phyloP scores from a whole-genome alignment of 225 moss, liverwort and hornwort species.

The Pseudisothecium myosuroides region DNA sequence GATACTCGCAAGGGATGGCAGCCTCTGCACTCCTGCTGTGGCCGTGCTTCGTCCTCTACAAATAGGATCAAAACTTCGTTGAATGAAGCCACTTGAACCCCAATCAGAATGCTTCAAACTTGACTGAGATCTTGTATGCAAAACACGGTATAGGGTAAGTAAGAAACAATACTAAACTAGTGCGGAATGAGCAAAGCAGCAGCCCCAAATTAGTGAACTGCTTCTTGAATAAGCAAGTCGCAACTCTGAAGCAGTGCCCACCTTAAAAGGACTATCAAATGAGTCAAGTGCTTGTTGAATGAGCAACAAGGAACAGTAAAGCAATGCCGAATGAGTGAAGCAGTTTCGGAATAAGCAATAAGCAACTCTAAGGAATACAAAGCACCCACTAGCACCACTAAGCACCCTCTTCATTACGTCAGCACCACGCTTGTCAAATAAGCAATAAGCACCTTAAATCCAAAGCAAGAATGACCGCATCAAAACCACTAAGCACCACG shows the following conservation, averaged over 20 bases:
- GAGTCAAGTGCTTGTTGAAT: background rate
- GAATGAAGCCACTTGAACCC: background rate
- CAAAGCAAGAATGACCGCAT: no score
- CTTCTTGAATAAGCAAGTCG: background rate
- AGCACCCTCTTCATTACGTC: background rate
- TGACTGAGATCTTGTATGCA: background rate
- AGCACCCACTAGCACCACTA: background rate
- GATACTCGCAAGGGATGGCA: background rate
- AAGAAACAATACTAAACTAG: background rate
- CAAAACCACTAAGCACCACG: no score
- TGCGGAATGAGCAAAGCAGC: background rate
- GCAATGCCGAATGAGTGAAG: background rate
- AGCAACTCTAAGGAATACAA: background rate
- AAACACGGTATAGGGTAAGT: background rate
- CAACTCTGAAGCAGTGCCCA: background rate
- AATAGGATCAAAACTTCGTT: background rate
- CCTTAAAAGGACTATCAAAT: no score
- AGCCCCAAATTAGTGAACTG: no score
- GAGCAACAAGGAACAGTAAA: background rate
- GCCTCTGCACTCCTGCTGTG: background rate
- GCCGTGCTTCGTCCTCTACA: background rate
- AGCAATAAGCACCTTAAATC: no score
- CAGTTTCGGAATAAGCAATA: background rate
- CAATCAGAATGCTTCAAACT: background rate
- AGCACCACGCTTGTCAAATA: no score